These are phyloP conservation scores for Furcasterigmium sp. DNA, from an alignment of 2,329 filamentous ascomycete species.

Conservation along the genomic window DNA sequence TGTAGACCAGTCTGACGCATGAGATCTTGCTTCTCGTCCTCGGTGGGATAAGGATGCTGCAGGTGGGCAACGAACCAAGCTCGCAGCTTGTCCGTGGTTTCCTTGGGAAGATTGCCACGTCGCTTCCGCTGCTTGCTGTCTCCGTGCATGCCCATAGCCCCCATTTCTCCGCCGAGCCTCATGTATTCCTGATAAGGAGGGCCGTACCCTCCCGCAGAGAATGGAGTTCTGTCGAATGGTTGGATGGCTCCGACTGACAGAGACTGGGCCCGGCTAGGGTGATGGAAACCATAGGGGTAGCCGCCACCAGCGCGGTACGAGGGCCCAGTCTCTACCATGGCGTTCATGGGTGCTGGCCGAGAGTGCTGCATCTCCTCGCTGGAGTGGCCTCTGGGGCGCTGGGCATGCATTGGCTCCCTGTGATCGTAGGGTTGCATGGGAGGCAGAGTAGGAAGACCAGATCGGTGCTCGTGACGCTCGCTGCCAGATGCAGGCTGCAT, in stretches of 20 bases:
- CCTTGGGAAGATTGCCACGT: constrained; percentile 84
- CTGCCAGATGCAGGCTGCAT: constrained; percentile 21
- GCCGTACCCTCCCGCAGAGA: constrained; percentile 33
- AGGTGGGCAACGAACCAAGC: constrained; percentile 76
- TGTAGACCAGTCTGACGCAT: constrained; percentile 72
- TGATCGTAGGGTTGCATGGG: constrained; percentile 27
- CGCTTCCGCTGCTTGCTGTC: constrained; percentile 55
- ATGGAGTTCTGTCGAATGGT: constrained; percentile 37
- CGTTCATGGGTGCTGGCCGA: constrained; percentile 21
- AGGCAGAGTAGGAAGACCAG: constrained; percentile 36
- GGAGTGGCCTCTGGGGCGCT: constrained; percentile 23
- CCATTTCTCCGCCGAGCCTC: constrained; percentile 38
- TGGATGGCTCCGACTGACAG: constrained; percentile 38
- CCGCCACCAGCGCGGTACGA: constrained; percentile 23
- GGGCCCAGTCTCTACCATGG: constrained; percentile 23
- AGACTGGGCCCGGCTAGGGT: constrained; percentile 39
- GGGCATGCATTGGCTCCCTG: constrained; percentile 21
- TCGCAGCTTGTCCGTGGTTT: constrained; percentile 75
- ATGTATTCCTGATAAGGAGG: constrained; percentile 25
- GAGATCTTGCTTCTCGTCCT: constrained; percentile 76
- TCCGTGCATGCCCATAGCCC: constrained; percentile 26
- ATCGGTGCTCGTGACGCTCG: constrained; percentile 28
- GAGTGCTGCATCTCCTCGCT: constrained; percentile 29
- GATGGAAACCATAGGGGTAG: constrained; percentile 35
- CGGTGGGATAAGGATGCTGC: constrained; percentile 72